Evolutionary conservation across 2,329 filamentous ascomycete species (phyloP).

Genomic region (Fusarium anguioides): DNA sequence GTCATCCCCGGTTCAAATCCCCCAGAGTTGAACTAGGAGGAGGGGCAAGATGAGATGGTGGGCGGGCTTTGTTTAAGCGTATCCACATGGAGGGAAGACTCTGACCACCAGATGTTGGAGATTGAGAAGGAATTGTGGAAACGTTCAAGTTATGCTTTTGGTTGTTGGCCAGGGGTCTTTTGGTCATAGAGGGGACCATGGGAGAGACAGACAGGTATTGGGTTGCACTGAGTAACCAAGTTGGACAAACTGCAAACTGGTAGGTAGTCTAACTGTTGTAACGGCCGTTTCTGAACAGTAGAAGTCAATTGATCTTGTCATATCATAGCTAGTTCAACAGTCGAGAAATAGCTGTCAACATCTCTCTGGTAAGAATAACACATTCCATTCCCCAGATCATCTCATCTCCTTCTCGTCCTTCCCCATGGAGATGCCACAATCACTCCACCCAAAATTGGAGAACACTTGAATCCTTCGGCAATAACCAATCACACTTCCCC

Average conservation of each 20-base stretch:
- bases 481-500: background rate
- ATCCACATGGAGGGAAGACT: conserved; percentile 2
- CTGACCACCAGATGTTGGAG: conserved; percentile 6
- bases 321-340: too few relatives aligned
- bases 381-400: background rate
- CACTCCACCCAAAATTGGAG: conserved; percentile 8
- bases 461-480: background rate
- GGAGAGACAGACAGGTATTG: too few relatives aligned
- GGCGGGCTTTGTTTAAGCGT: conserved; percentile 2
- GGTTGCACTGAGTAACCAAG: conserved; percentile 20
- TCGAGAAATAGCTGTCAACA: too few relatives aligned
- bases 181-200: too few relatives aligned
- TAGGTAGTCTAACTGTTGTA: background rate
- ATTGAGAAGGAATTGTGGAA: conserved; percentile 12
- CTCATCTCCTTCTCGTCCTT: conserved; percentile 9
- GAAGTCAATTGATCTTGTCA: too few relatives aligned
- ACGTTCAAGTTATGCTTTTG: conserved; percentile 5
- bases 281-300: background rate
- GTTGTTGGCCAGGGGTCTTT: conserved; percentile 9
- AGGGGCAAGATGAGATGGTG: background rate
- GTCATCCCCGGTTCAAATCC: conserved; percentile 21
- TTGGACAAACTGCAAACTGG: background rate
- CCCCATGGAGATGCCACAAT: conserved; percentile 12
- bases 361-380: too few relatives aligned
- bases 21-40: background rate